Evolutionary conservation across 2,329 filamentous ascomycete genomes (phyloP), one percentile per base, ranked within the genome.

Genomic region (Fusarium algeriense): DNA sequence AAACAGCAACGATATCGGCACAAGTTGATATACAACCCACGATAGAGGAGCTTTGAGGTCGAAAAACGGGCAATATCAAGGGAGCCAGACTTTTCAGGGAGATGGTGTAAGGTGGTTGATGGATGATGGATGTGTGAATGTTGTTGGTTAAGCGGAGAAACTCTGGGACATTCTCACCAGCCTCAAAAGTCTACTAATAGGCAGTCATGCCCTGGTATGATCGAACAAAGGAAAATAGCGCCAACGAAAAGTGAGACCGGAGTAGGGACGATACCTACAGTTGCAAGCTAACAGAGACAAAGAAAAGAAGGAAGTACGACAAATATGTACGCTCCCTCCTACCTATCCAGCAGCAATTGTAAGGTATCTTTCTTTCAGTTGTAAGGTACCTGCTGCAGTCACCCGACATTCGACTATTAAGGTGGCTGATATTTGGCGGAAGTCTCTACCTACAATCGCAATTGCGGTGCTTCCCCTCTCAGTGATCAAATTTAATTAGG

Each of bases 81-180:
- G 38, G 20, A 17, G 28, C 4, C 30, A 26, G 37, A 60, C 20
- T 37, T 52, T 41, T 48, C 12, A 32, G 43, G 37, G 28, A 41
- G 38, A 11, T 34, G 45, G 43, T 30, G 40, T 40, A 19, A 37
- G 57, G 17, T 50, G 20, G 38, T 14, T 17, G 32, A 37, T 60
- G 28, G 15, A 34, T 23, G 28, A 34, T 30, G 48, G 43, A 48
- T 41, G 49, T 28, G 53, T 35, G 20, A 35, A 63, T 30, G 59
- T 49, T 48, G 64, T 69, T 62, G 44, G 66, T 46, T 59, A 58
- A 52, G 35, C 57, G 64, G 69, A 70, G 53, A 72, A 72, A 72
- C 69, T 40, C 19, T 71, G 54, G 45, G 56, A 45, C 44, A 56
- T 45, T 30, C 26, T 55, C 45, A n/a, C 43, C 41, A 64, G 26